Base-by-base conservation (phyloP, 371 early-diverging fungal genomes). In the Globomyces sp. region DNA sequence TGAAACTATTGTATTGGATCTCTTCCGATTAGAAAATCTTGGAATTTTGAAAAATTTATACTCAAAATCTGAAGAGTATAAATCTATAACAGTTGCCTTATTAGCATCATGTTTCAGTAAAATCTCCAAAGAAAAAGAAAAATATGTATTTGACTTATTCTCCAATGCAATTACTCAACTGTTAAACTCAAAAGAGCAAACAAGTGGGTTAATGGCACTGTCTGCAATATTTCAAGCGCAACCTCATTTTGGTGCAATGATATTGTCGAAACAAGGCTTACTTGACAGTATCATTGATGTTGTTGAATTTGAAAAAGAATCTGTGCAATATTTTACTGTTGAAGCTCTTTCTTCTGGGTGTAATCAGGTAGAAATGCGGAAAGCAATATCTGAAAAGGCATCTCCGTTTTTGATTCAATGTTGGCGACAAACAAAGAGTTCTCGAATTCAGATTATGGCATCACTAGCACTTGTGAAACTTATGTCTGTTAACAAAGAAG, bases 271-370 rank as follows among this genome's bases (percentile, higher is more conserved):
- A 46, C 83, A 83, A 13, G 89, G 89, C 0, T 63, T 87, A 0
- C 65, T 92, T 42, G 87, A 79, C 41, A 87, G 88, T 24, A 78
- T 90, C 61, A 80, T 90, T 79, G 91, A 91, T 67, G 77, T 80
- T 36, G 69, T 87, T 43, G 92, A 91, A 34, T 83, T 84, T 68
- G 92, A 90, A 62, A 70, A 80, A 2, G 78, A 77, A 34, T 71
- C 76, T 5, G 84, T 87, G 2, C 90, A 90, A 67, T 64, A 84
- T 10, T 82, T 86, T 1, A 76, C 87, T 4, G 68, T 86, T 0
- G 83, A 89, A 48, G 79, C 85, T 1, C 78, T 92, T 3, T 86
- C 86, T 0, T 73, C 79, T 34, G 90, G 90, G 1, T 88, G 90
- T 47, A 77, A 85, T 1, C 88, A 89, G 24, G 76, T 84, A 43